Base-by-base conservation (phyloP, 2,329 filamentous ascomycete genomes). In the Ceratocystiopsis sp. region DNA sequence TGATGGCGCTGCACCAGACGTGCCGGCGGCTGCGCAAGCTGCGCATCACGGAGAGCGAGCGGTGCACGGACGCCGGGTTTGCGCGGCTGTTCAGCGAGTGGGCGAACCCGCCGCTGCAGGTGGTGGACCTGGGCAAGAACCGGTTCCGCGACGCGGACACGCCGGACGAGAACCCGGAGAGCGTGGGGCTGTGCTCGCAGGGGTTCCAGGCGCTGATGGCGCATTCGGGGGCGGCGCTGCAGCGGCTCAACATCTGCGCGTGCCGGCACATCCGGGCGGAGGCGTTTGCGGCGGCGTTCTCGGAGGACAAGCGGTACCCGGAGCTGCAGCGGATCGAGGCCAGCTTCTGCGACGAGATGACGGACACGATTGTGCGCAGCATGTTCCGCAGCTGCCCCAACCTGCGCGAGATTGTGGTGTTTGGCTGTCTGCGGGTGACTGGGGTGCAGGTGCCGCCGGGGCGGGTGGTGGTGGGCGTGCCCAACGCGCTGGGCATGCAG, bases 171-270 rank as follows among this genome's bases (percentile, higher is more conserved):
- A 78, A 78, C 39, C 69, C 73, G 0, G 63, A 76, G 44, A 67
- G 71, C 19, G 62, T 89, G 38, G 89, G 87, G 2, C 68, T 95
- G 32, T 84, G 80, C 42, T 80, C 77, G 1, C 61, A 71, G 7
- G 86, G 82, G 0, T 89, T 96, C 62, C 65, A 70, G 49, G 83
- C 84, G 0, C 61, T 95, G 37, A 94, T 95, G 84, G 62, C 65
- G 0, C 89, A 95, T 56, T 94, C 86, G 0, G 83, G 84, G 4
- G 55, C 61, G 1, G 66, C 61, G 12, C 60, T 96, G 2, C 67
- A 69, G 46, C 64, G 71, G 36, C 65, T 96, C 33, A 83, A 93
- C 54, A 66, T 95, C n/a, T 74, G 84, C 14, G 83, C 80, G 0
- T 93, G 85, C 55, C 79, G 89, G 3, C 81, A 94, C 57, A 87